These are phyloP conservation scores for Malassezia globosa DNA, from an alignment of 1,284 basidiomycete species.

Conservation along the genomic window DNA sequence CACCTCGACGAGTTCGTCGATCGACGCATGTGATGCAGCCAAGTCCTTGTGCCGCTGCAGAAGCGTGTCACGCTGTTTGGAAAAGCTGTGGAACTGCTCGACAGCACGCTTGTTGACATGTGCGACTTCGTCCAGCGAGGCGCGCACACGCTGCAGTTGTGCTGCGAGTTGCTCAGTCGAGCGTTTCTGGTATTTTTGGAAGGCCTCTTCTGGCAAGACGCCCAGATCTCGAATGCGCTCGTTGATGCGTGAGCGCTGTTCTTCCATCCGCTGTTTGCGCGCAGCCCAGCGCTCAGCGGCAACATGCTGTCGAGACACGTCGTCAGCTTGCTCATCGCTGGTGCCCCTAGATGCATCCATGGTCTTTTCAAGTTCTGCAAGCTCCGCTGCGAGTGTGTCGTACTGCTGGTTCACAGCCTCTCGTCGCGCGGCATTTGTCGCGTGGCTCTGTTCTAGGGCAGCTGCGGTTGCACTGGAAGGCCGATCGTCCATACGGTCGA, in stretches of 20 bases:
- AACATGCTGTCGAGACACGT: constrained; percentile 80
- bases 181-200: constrained; percentile 77
- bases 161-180: constrained; percentile 75
- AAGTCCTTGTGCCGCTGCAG: constrained; percentile 75
- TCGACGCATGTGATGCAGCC: constrained; percentile 74
- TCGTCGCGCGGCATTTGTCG: constrained; percentile 7
- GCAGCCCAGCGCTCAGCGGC: constrained; percentile 83
- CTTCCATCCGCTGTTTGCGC: constrained; percentile 71
- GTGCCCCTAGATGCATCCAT: constrained; percentile 69
- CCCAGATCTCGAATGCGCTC: constrained; percentile 90
- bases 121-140: constrained; percentile 83
- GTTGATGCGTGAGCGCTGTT: constrained; percentile 81
- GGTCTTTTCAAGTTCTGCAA: constrained; percentile 33
- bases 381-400: constrained; percentile 3
- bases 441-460: not conserved
- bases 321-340: constrained; percentile 72
- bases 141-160: constrained; percentile 77
- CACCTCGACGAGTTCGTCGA: constrained; percentile 85
- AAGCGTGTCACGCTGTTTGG: constrained; percentile 87
- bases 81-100: constrained; percentile 95
- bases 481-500: constrained; percentile 59
- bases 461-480: constrained; percentile 57
- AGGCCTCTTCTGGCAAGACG: constrained; percentile 91
- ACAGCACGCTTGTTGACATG: constrained; percentile 99
- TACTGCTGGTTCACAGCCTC: not conserved